Base-by-base conservation (phyloP, 2,329 filamentous ascomycete species). In the Chaetomiaceae sp. region DNA sequence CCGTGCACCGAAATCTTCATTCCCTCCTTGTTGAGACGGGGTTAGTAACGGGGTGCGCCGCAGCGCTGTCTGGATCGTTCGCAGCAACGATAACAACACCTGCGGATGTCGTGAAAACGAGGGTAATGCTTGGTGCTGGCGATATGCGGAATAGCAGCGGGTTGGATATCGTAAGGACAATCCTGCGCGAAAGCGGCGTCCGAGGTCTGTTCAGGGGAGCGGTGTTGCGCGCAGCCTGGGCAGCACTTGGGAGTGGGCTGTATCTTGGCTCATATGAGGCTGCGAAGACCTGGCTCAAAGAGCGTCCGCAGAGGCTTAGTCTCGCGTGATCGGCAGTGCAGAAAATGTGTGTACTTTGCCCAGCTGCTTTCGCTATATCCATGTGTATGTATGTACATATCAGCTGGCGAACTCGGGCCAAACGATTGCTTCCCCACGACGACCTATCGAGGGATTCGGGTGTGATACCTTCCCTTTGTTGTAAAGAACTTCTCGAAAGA, bases 231-330 rank as follows among this genome's bases (percentile, higher is more conserved):
- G 82, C 79, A 8, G 78, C 79, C 1, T 96, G 90, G 90, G 93
- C 90, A 13, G 85, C 89, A 48, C 58, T 95, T 5, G 89, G 89
- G 0, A 86, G 86, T 64, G 89, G 89, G 3, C 70, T 96, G 50
- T 96, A 96, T 73, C 70, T 96, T 37, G 88, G 89, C 20, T 85
- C 87, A 38, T 96, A 96, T 68, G 90, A 96, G 67, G 84, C 83
- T 57, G 85, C 87, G 9, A 83, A 89, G 63, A 72, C 79, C 34
- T 88, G 81, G 74, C 66, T 85, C 55, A 72, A 69, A 44, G 62
- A 66, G 41, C 65, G 68, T 47, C 31, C 33, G 20, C 25, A 14
- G 14, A 12, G 17, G 20, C 20, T 5, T 16, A 13, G 14, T 20
- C 5, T 14, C 8, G 20, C 17, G 10, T 31, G 33, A n/a, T n/a